Percentiles rank a stretch among this genome's conserved stretches.
These are phyloP conservation scores for Eutypella sp. DNA, from an alignment of 2,329 filamentous ascomycete species.

Conservation along the genomic window DNA sequence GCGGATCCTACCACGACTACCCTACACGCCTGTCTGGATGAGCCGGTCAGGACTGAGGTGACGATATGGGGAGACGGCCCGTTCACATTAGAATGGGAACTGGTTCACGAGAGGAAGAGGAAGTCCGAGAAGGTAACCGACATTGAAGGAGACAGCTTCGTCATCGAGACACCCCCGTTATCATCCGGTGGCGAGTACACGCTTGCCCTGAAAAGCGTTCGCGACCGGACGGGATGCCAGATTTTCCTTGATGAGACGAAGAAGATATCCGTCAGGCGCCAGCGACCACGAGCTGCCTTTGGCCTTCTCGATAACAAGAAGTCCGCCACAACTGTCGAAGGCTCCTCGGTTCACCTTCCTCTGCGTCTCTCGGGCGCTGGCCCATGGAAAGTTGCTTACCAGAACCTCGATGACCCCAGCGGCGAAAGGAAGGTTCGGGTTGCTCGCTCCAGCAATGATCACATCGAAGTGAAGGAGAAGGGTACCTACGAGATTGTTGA, in stretches of 20 bases:
- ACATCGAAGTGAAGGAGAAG: slow-evolving; percentile 57
- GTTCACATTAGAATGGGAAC: slow-evolving; percentile 86
- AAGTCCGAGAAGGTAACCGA: slow-evolving; percentile 60
- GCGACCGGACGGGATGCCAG: slow-evolving; percentile 82
- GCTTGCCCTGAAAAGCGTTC: slow-evolving; percentile 77
- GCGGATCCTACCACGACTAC: slow-evolving; percentile 45
- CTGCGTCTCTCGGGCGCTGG: slow-evolving; percentile 79
- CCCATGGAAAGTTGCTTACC: slow-evolving; percentile 78
- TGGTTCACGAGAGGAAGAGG: slow-evolving; percentile 83
- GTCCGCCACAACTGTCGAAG: slow-evolving; percentile 70
- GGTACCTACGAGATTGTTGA: slow-evolving; percentile 78
- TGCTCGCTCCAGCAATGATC: slow-evolving; percentile 54
- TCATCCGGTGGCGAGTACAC: slow-evolving; percentile 85
- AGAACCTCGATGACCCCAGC: slow-evolving; percentile 57
- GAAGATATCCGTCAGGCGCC: slow-evolving; percentile 80
- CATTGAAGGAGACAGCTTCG: slow-evolving; percentile 59
- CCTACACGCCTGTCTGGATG: slow-evolving; percentile 77
- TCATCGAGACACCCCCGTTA: slow-evolving; percentile 70
- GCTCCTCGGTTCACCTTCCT: slow-evolving; percentile 68
- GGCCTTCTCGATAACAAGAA: slow-evolving; percentile 79
- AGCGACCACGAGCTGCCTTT: slow-evolving; percentile 82
- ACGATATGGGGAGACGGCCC: slow-evolving; percentile 76
- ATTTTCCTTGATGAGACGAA: slow-evolving; percentile 79
- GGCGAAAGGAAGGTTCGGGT: slow-evolving; percentile 27
- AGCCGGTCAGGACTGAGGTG: slow-evolving; percentile 70